phyloP scores from a whole-genome alignment of 352 stramenopile genomes.

The Globisporangium parvum region DNA sequence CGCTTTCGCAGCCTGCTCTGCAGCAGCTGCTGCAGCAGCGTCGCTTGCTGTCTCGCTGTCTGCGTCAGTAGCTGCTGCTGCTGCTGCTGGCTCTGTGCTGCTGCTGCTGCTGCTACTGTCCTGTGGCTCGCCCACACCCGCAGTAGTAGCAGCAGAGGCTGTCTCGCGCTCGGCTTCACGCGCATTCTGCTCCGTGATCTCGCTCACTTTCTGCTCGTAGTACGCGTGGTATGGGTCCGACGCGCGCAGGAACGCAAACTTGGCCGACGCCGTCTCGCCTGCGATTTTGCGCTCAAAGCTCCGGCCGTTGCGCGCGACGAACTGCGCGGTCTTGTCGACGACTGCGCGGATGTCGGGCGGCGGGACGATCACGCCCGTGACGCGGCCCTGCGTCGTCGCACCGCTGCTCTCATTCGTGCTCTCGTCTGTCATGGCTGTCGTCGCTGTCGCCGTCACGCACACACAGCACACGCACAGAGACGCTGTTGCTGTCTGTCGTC shows the following conservation, averaged over 20 bases:
- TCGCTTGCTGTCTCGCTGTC: neutral
- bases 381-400: slow-evolving; percentile 54
- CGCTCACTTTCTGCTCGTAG: slow-evolving; percentile 96
- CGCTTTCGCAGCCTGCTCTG: slow-evolving; percentile 22
- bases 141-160: slow-evolving; percentile 1
- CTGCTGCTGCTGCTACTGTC: slow-evolving; percentile 3
- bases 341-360: slow-evolving; percentile 97
- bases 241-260: slow-evolving; percentile 96
- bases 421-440: slow-evolving; percentile 2
- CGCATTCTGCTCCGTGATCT: slow-evolving; percentile 45
- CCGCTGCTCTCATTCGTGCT: slow-evolving; percentile 5
- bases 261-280: slow-evolving; percentile 92
- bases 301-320: slow-evolving; percentile 97
- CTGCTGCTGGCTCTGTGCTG: slow-evolving; percentile 10
- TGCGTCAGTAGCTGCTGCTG: slow-evolving; percentile 1
- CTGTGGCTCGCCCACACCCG: neutral
- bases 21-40: slow-evolving; percentile 11
- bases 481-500: neutral
- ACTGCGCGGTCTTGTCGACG: slow-evolving; percentile 98
- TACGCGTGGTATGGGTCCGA: slow-evolving; percentile 97
- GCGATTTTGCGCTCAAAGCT: slow-evolving; percentile 97
- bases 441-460: neutral
- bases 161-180: slow-evolving; percentile 25
- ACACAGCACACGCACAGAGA: neutral
- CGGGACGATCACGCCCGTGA: slow-evolving; percentile 94